phyloP scores from a whole-genome alignment of 1,284 basidiomycete genomes.

The Pseudozyma flocculosa region DNA sequence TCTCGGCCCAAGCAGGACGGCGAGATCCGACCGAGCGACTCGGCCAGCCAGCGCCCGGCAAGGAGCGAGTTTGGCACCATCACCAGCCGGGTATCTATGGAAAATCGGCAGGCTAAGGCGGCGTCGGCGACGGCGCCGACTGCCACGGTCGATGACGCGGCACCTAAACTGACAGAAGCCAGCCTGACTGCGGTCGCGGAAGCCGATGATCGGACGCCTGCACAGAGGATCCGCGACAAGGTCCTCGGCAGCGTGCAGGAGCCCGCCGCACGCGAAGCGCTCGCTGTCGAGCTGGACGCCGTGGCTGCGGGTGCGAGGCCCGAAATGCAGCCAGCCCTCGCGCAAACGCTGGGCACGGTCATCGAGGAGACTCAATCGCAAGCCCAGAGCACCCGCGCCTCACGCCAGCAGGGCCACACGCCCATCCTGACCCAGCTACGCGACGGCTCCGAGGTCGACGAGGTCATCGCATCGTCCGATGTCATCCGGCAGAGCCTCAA shows the following conservation, averaged over 20 bases:
- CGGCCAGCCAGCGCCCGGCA: slow-evolving; percentile 43
- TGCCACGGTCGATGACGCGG: no score
- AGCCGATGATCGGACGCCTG: neutral
- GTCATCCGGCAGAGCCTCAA: slow-evolving; percentile 5
- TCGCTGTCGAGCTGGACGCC: no score
- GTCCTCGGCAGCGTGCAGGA: neutral
- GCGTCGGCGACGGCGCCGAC: no score
- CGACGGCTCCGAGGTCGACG: slow-evolving; percentile 9
- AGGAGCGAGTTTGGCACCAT: slow-evolving; percentile 37
- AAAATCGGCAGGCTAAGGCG: slow-evolving; percentile 7
- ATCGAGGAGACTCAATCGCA: slow-evolving; percentile 45
- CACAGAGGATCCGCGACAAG: neutral
- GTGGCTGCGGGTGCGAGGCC: no score
- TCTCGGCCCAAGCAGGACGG: slow-evolving; percentile 22
- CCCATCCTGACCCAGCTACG: neutral
- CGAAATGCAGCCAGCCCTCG: no score
- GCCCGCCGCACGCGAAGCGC: no score
- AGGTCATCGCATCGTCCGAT: slow-evolving; percentile 4
- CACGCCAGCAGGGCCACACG: no score
- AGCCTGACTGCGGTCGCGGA: neutral
- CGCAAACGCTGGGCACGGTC: slow-evolving; percentile 32
- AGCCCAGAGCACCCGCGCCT: slow-evolving; percentile 23
- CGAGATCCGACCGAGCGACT: slow-evolving; percentile 41
- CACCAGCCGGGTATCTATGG: slow-evolving; percentile 18
- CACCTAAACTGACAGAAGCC: neutral